Evolutionary conservation across 164 flowering plant genomes (phyloP).

Genomic region (Nymphaea colorata): DNA sequence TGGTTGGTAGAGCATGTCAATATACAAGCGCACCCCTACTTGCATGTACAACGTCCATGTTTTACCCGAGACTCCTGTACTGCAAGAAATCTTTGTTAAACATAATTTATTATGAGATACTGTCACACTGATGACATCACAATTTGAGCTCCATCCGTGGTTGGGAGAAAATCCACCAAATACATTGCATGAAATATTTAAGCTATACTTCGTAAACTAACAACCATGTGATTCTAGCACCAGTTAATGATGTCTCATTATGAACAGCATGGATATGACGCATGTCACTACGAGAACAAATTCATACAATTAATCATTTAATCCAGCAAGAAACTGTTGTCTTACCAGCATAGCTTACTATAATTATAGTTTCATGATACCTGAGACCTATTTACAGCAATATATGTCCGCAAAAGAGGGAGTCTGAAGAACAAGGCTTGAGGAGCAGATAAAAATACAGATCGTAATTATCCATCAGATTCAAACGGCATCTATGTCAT

Average conservation of each 20-base stretch:
- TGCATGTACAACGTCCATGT: too few relatives aligned
- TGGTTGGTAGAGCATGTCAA: too few relatives aligned
- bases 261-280: background rate
- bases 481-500: conserved; percentile 43
- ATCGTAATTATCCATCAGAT: background rate
- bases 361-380: background rate
- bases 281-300: background rate
- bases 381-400: background rate
- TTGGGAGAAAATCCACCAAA: too few relatives aligned
- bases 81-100: too few relatives aligned
- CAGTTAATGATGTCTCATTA: background rate
- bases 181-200: too few relatives aligned
- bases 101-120: too few relatives aligned
- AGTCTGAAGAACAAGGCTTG: background rate
- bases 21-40: too few relatives aligned
- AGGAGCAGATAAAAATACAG: background rate
- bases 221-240: background rate
- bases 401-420: background rate
- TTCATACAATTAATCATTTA: background rate
- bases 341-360: background rate
- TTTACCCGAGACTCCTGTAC: too few relatives aligned
- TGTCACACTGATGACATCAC: too few relatives aligned
- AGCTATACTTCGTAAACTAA: background rate
- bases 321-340: background rate
- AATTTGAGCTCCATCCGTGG: too few relatives aligned